Evolutionary conservation across 2,329 filamentous ascomycete genomes (phyloP), one percentile per base, ranked within the genome.

Genomic region (Onygenales sp.): DNA sequence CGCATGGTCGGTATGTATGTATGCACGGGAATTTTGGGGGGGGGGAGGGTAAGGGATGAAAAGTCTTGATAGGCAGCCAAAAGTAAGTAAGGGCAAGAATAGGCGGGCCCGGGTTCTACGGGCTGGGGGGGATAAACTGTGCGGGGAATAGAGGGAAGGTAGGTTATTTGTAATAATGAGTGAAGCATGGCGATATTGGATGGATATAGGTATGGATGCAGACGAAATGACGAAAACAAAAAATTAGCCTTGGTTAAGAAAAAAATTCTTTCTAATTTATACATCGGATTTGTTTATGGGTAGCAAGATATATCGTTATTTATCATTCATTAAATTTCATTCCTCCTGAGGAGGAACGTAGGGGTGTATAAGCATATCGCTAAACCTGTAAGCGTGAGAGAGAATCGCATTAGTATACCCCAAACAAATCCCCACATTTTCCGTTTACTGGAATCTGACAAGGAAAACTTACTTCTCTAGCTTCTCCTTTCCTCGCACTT

Each of bases 401-500:
- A 32, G 17, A 51, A 17, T 45, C 48, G 35, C 43, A 36, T 53
- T 51, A 53, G 43, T 36, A 48, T 36, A 39, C 43, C 8, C 14
- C 14, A 14, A 14, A 14, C 14, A 2, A 43, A 11, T 46, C 14
- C 14, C 10, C 35, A 21, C 39, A 6, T 42, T 38, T 2, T 6
- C 13, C 35, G 36, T 2, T 35, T 3, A 17, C 13, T n/a, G 6
- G 5, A 21, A 27, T 35, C 8, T 27, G 21, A 42, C 32, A 35
- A 53, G 31, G 41, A 11, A 39, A 45, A 64, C 71, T 63, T 62
- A 97, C 72, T 82, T 89, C 73, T 94, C 90, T 62, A 98, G 75
- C 72, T 84, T 92, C 66, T 97, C 92, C 78, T 94, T 95, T 44
- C 93, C 93, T 64, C 93, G 79, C 8, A 98, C 91, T 75, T 98